A percentile compares a stretch with the other conserved stretches of the same genome.
Conservation (phyloP, 768 basidiomycete genomes). For the Asterophora parasitica region DNA sequence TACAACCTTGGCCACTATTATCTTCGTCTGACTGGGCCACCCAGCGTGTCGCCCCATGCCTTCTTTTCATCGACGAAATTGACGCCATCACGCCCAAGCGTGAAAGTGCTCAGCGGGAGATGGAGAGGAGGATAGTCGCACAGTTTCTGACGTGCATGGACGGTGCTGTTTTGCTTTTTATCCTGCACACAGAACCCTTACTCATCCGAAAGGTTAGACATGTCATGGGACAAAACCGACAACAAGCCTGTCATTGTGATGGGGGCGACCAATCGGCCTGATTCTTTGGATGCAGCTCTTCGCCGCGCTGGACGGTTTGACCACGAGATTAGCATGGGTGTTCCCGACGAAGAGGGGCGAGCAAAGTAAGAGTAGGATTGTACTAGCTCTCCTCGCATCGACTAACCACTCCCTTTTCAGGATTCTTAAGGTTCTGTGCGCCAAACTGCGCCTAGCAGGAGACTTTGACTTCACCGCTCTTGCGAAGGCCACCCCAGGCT, state of each 20-base stretch:
- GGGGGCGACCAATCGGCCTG: slow-evolving; percentile 94
- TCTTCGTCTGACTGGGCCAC: not conserved
- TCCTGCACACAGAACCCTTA: not conserved
- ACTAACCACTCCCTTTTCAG: slow-evolving; percentile 22
- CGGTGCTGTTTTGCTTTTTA: slow-evolving; percentile 52
- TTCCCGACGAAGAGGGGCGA: slow-evolving; percentile 87
- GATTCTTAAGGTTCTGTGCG: slow-evolving; percentile 81
- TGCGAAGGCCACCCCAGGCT: slow-evolving; percentile 94
- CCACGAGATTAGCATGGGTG: slow-evolving; percentile 96
- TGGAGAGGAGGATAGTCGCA: slow-evolving; percentile 96
- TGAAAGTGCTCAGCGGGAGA: slow-evolving; percentile 96
- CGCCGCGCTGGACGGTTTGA: slow-evolving; percentile 94
- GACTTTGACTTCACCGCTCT: slow-evolving; percentile 83
- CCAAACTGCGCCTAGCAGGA: slow-evolving; percentile 79
- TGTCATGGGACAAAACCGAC: slow-evolving; percentile 93
- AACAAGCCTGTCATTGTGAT: slow-evolving; percentile 92
- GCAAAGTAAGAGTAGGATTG: slow-evolving; percentile 60
- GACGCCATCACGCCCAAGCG: slow-evolving; percentile 97
- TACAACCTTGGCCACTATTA: not conserved
- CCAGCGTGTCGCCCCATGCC: slow-evolving; percentile 84
- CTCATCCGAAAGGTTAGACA: slow-evolving; percentile 44
- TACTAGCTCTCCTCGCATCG: not conserved
- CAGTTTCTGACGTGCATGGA: slow-evolving; percentile 99
- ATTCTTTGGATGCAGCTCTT: slow-evolving; percentile 90
- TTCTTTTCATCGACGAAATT: slow-evolving; percentile 96